Base-by-base conservation (phyloP, 371 early-diverging fungal species). In the Fennellomyces sp. region DNA sequence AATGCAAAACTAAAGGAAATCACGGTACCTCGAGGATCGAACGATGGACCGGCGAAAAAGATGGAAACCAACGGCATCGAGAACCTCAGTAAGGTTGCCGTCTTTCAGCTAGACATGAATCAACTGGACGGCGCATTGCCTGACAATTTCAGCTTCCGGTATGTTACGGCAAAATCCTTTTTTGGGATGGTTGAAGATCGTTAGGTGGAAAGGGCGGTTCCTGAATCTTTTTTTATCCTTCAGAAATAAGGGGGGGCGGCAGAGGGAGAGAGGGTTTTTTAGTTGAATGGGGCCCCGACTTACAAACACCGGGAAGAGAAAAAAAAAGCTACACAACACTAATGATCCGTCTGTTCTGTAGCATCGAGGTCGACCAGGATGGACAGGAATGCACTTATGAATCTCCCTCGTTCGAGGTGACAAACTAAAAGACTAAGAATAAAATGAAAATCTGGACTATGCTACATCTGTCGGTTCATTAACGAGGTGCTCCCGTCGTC, bases 401-500 rank as follows among this genome's bases (percentile, higher is more conserved):
- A 35, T 55, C 55, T 11, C 55, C 55, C 19, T 26, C 6, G 8
- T 55, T 55, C 25, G 39, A 55, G 35, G n/a, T 30, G 28, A 55
- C 38, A 55, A 17, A 55, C 25, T 55, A 38, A 25, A 17, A 27
- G 27, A 36, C 13, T 15, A 28, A 31, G 10, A 31, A 50, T 50
- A 50, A 28, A 50, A 50, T 50, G 51, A 52, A 52, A 31, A 31
- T 31, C 12, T 52, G 31, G n/a, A 33, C 52, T 52, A 50, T 50
- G 51, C 31, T 50, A 7, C 26, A 31, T 50, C 5, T 50, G 51
- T 29, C 3, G 28, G 55, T 48, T 48, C 45, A 57, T 57, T 57
- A 33, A 52, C 60, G 60, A 45, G 52, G 60, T 65, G 58, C 59
- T 52, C 64, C 64, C 42, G 56, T 49, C 29, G 39, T 33, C 52